Evolutionary conservation across 352 stramenopile genomes (phyloP), one percentile per base, ranked within the genome.

Genomic region (Globisporangium nunn): DNA sequence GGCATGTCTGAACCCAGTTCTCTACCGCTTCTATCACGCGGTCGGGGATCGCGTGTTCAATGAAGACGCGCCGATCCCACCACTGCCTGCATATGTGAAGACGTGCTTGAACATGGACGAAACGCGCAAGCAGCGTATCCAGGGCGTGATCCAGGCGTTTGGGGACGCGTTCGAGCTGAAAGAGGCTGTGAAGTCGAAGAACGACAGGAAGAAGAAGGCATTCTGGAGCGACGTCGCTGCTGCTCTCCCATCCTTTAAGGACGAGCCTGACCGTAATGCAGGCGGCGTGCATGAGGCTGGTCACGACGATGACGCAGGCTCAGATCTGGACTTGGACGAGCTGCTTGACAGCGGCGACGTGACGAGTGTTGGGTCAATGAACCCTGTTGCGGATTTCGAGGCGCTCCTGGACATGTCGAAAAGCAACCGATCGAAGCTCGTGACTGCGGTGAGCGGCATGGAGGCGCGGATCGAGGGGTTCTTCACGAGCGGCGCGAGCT

Each of bases 311-410:
- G 74, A 70, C 43, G 67, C 45, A n/a, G 76, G 70, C 4, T 89
- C 76, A 11, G 80, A 93, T 44, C 52, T 93, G 28, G 78, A 93
- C 51, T 61, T 88, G 59, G 82, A 93, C 52, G 82, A 89, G 37
- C 62, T 93, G 7, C 56, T 93, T 53, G 82, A 87, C 50, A 70
- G 74, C 12, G 72, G 72, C 40, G 71, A 80, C 30, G 78, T 91
- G 15, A 85, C 77, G 40, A 70, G 43, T 33, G 77, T 93, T n/a
- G 83, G 83, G 0, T 89, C 81, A 1, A 89, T 93, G 81, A 93
- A 91, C 52, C 83, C 83, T 14, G 81, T 93, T 39, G 77, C 81
- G 1, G 83, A 93, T 54, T 93, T 93, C 64, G 83, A 93, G 47
- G 63, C 70, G 17, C 70, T 93, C 10, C 50, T 91, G 2, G 77